These are phyloP conservation scores for Juncus inflexus DNA, from an alignment of 176 grass and related monocot genomes.

Conservation along the genomic window DNA sequence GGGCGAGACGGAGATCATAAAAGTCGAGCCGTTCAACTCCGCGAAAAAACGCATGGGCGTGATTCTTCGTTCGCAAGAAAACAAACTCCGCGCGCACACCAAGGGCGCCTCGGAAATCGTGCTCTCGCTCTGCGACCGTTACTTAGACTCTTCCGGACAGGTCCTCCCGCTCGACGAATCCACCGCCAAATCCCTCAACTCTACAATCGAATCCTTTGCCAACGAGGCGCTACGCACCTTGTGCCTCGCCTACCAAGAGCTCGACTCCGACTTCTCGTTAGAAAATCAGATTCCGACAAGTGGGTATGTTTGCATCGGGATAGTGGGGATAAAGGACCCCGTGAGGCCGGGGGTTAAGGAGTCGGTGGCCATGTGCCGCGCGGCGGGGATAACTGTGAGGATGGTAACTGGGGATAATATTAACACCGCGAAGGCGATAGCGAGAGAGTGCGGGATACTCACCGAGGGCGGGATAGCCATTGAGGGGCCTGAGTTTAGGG, in stretches of 20 bases:
- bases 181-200: slow-evolving; percentile 50
- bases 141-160: slow-evolving; percentile 59
- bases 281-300: slow-evolving; percentile 48
- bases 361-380: slow-evolving; percentile 77
- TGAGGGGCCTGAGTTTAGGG: slow-evolving; percentile 85
- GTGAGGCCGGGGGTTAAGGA: slow-evolving; percentile 88
- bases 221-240: slow-evolving; percentile 85
- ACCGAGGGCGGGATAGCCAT: slow-evolving; percentile 84
- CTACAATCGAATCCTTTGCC: slow-evolving; percentile 74
- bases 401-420: slow-evolving; percentile 99
- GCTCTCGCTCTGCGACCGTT: slow-evolving; percentile 67
- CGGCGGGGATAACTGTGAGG: slow-evolving; percentile 88
- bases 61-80: slow-evolving; percentile 63
- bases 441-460: slow-evolving; percentile 93
- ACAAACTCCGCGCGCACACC: slow-evolving; percentile 50
- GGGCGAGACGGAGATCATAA: slow-evolving; percentile 59
- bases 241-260: slow-evolving; percentile 81
- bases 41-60: slow-evolving; percentile 94
- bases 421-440: slow-evolving; percentile 87
- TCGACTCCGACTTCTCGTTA: slow-evolving; percentile 51
- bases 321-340: slow-evolving; percentile 96
- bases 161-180: slow-evolving; percentile 53
- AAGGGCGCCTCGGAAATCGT: slow-evolving; percentile 99
- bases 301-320: slow-evolving; percentile 87
- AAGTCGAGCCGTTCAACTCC: slow-evolving; percentile 98